These are phyloP conservation scores for Phytophthora pini DNA, from an alignment of 352 stramenopile species.

Conservation along the genomic window DNA sequence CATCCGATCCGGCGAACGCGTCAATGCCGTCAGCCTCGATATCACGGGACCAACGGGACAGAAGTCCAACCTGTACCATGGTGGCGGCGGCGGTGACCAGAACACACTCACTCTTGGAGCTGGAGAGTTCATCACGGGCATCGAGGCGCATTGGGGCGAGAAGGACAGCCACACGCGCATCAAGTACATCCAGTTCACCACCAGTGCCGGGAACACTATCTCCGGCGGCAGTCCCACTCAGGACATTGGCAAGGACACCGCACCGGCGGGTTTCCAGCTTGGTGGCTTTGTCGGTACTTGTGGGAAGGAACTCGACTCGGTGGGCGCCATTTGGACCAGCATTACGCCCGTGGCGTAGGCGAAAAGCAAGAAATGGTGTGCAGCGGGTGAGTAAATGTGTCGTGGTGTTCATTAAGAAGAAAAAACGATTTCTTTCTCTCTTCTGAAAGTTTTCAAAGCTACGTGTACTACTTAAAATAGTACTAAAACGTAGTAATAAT, in stretches of 20 bases:
- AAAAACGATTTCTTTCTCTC: too few relatives aligned
- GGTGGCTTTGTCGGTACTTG: slow-evolving; percentile 1
- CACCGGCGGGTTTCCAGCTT: slow-evolving; percentile 9
- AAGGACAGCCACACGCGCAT: slow-evolving; percentile 14
- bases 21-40: neutral
- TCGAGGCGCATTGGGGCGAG: slow-evolving; percentile 16
- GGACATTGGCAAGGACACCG: neutral
- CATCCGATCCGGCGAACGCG: neutral
- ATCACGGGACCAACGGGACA: neutral
- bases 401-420: neutral
- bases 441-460: neutral
- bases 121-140: slow-evolving; percentile 13
- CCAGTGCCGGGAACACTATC: slow-evolving; percentile 1
- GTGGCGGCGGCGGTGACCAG: slow-evolving; percentile 1
- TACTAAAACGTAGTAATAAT: too few relatives aligned
- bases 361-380: too few relatives aligned
- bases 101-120: neutral
- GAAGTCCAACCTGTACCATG: slow-evolving; percentile 3
- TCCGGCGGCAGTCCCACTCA: slow-evolving; percentile 2
- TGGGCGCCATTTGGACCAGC: slow-evolving; percentile 17
- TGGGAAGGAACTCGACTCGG: slow-evolving; percentile 11
- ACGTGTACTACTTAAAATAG: too few relatives aligned
- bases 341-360: slow-evolving; percentile 1
- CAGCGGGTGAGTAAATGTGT: too few relatives aligned
- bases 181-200: slow-evolving; percentile 22